Evolutionary conservation across 306 rosid species (phyloP).

Genomic region (Dicorynia guianensis): DNA sequence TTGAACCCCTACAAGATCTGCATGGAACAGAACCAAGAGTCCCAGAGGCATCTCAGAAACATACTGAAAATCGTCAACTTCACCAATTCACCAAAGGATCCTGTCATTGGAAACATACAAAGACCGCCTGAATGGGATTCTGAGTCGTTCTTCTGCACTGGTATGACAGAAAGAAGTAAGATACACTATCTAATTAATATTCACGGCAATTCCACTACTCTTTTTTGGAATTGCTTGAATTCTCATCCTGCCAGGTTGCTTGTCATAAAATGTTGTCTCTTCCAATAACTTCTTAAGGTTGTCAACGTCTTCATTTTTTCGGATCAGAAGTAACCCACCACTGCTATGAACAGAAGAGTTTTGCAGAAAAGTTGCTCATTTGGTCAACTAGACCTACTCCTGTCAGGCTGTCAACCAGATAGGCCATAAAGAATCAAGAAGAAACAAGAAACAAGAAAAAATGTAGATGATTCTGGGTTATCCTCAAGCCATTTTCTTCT

Average conservation of each 20-base stretch:
- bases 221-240: slow-evolving; percentile 52
- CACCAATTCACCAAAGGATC: slow-evolving; percentile 14
- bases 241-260: slow-evolving; percentile 98
- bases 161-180: slow-evolving; percentile 31
- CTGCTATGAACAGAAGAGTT: slow-evolving; percentile 86
- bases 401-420: slow-evolving; percentile 95
- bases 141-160: slow-evolving; percentile 32
- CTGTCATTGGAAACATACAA: slow-evolving; percentile 23
- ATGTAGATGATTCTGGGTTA: slow-evolving; percentile 80
- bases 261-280: slow-evolving; percentile 94
- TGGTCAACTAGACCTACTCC: slow-evolving; percentile 98
- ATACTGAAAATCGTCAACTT: too few relatives aligned
- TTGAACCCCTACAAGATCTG: too few relatives aligned
- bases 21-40: too few relatives aligned
- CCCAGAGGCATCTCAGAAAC: too few relatives aligned
- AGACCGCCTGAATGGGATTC: slow-evolving; percentile 9
- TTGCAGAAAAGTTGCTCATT: slow-evolving; percentile 96
- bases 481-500: slow-evolving; percentile 93
- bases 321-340: slow-evolving; percentile 81
- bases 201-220: slow-evolving; percentile 52
- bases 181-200: slow-evolving; percentile 40
- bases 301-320: slow-evolving; percentile 91
- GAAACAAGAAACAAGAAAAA: slow-evolving; percentile 17
- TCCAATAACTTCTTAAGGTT: slow-evolving; percentile 81
- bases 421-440: slow-evolving; percentile 96